Base-by-base conservation (phyloP, 306 rosid genomes). In the Quillaja saponaria region DNA sequence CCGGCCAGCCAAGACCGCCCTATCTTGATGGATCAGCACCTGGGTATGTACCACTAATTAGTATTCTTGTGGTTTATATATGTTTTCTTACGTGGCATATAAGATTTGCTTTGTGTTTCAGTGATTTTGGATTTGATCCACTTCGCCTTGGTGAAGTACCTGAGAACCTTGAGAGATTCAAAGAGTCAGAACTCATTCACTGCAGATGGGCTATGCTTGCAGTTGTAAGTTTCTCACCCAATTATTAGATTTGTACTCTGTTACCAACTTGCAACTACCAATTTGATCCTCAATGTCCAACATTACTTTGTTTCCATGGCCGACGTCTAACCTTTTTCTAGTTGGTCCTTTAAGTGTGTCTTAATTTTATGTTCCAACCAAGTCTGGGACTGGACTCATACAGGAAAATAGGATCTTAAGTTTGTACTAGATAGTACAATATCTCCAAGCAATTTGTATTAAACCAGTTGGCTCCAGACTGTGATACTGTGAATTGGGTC, bases 181-280 rank as follows among this genome's bases (percentile, higher is more conserved):
- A 89, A 71, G 99, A 94, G 69, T 94, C 99, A 15, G 99, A 94
- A 77, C 91, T 94, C 50, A 83, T 85, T 58, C 99, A 94, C 86
- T 94, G 99, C 90, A 87, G 99, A 94, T 94, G 99, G 99, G 96
- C 96, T 44, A 94, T 94, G 99, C 90, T 94, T 64, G 97, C 99
- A 41, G 99, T 94, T 64, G 99, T 94, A 83, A 87, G 96, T 81
- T 1, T 44, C 47, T 31, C 13, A 9, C 6, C 12, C 6, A 10
- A 40, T 35, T 42, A 8, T 7, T 44, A 33, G 17, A 5, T 9
- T 14, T 44, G 3, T 9, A 4, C 48, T 9, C 14, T n/a, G 10
- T 15, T 9, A 31, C 7, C 20, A 45, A 46, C 16, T 49, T 13
- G 48, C 45, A 34, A 3, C 1, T 11, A 20, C n/a, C 15, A 49